Percentiles rank a stretch among this genome's conserved stretches.
phyloP scores from a whole-genome alignment of 805 yeast genomes.

The Grigorovia humatica region DNA sequence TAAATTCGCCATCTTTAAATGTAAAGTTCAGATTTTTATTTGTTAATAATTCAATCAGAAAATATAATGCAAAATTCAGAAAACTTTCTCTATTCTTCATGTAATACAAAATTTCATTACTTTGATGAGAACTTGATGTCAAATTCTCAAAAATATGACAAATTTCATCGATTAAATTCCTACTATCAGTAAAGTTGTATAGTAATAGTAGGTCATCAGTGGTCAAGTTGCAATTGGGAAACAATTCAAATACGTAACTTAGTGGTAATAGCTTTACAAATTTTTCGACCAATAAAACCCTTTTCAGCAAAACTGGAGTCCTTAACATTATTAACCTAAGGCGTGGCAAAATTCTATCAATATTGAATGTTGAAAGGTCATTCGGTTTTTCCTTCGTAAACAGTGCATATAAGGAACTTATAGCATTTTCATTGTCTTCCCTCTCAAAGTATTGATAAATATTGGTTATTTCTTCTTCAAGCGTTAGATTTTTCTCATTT shows the following conservation, averaged over 20 bases:
- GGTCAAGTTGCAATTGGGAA: constrained; percentile 23
- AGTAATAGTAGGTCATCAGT: constrained; percentile 10
- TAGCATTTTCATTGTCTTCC: neutral
- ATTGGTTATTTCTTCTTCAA: neutral
- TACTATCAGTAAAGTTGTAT: constrained; percentile 12
- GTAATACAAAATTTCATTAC: constrained; percentile 17
- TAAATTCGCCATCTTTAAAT: neutral
- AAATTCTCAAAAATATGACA: constrained; percentile 11
- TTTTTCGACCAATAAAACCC: constrained; percentile 16
- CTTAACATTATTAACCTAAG: constrained; percentile 18
- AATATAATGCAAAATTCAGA: constrained; percentile 17
- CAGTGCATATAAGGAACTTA: neutral
- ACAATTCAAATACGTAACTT: constrained; percentile 21
- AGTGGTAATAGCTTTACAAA: constrained; percentile 25
- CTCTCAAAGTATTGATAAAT: constrained; percentile 1
- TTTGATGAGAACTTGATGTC: constrained; percentile 6
- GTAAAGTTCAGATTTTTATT: neutral
- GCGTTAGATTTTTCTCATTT: neutral
- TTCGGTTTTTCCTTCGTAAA: neutral
- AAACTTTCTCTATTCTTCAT: constrained; percentile 23
- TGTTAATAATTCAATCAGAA: constrained; percentile 3
- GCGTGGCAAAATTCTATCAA: constrained; percentile 9
- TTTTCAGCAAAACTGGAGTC: constrained; percentile 24
- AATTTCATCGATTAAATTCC: constrained; percentile 1
- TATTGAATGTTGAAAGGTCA: neutral